Conservation (phyloP, 106 monocot genomes). For the Acanthochlamys bracteata region DNA sequence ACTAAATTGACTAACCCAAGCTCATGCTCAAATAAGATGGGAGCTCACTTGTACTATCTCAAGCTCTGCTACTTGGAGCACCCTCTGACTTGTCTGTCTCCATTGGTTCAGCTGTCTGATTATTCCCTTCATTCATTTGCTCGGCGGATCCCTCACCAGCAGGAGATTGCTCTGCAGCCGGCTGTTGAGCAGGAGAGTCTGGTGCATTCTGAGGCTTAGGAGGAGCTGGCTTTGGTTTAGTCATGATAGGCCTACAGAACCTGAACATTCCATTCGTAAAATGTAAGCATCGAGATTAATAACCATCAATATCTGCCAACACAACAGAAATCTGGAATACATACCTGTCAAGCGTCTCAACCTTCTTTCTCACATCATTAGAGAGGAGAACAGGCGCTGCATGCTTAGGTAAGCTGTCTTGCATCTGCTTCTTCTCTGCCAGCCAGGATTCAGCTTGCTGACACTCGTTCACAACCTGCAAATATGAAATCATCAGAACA, state of each 20-base stretch:
- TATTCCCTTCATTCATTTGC: neutral
- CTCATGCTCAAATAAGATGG: too few relatives aligned
- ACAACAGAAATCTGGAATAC: neutral
- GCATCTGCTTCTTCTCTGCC: conserved; percentile 68
- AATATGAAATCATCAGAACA: neutral
- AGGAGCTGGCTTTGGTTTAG: conserved; percentile 74
- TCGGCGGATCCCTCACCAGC: conserved; percentile 14
- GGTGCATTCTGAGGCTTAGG: conserved; percentile 71
- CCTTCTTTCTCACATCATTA: conserved; percentile 59
- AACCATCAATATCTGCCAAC: too few relatives aligned
- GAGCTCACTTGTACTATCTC: too few relatives aligned
- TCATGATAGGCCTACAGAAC: conserved; percentile 89
- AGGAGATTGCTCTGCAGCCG: conserved; percentile 4
- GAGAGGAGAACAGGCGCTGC: conserved; percentile 49
- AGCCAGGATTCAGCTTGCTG: conserved; percentile 66
- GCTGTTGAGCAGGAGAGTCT: conserved; percentile 19
- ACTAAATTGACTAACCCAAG: too few relatives aligned
- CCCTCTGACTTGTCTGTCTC: conserved; percentile 44
- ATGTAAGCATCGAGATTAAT: neutral
- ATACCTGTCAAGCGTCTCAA: conserved; percentile 79
- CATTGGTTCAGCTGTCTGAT: conserved; percentile 31
- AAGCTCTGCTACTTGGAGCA: neutral
- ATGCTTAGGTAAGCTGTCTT: conserved; percentile 68
- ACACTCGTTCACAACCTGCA: conserved; percentile 72
- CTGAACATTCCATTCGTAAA: conserved; percentile 18